phyloP scores from a whole-genome alignment of 495 filamentous ascomycete species.

The Penicillium dipodomyicola region DNA sequence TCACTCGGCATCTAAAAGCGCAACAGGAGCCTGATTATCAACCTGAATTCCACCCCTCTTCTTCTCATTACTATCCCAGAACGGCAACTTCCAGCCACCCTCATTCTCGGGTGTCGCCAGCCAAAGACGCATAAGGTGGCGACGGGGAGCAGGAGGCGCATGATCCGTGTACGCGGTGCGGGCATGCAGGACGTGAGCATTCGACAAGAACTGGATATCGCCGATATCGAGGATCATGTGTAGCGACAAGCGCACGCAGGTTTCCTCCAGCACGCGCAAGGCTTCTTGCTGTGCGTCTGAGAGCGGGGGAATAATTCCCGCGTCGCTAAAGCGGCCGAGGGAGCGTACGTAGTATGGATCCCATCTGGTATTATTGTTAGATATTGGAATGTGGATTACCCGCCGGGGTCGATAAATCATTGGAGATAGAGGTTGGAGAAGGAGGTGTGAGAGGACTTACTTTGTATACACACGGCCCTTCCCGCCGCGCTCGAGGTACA shows the following conservation, averaged over 20 bases:
- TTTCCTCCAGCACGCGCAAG: slow-evolving; percentile 62
- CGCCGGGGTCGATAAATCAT: no score
- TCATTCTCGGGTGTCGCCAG: slow-evolving; percentile 75
- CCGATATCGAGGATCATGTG: slow-evolving; percentile 79
- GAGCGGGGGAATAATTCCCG: slow-evolving; percentile 65
- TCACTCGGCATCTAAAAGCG: slow-evolving; percentile 71
- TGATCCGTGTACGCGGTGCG: slow-evolving; percentile 67
- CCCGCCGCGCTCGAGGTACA: slow-evolving; percentile 65
- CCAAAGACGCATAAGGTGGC: slow-evolving; percentile 86
- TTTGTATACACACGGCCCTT: slow-evolving; percentile 56
- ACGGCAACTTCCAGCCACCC: slow-evolving; percentile 83
- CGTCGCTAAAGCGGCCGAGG: slow-evolving; percentile 62
- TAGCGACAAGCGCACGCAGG: slow-evolving; percentile 60
- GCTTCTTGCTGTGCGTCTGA: slow-evolving; percentile 63
- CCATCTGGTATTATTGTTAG: slow-evolving; percentile 52
- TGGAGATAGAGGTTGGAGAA: no score
- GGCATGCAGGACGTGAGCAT: slow-evolving; percentile 67
- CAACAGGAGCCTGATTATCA: slow-evolving; percentile 66
- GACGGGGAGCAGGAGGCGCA: slow-evolving; percentile 57
- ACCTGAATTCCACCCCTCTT: slow-evolving; percentile 88
- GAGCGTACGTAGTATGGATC: slow-evolving; percentile 77
- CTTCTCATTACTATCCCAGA: slow-evolving; percentile 74
- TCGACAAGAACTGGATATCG: slow-evolving; percentile 75
- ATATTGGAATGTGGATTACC: no score
- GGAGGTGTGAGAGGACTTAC: slow-evolving; percentile 27